Conservation (phyloP, 83 land plant genomes). For the Picea abies region DNA sequence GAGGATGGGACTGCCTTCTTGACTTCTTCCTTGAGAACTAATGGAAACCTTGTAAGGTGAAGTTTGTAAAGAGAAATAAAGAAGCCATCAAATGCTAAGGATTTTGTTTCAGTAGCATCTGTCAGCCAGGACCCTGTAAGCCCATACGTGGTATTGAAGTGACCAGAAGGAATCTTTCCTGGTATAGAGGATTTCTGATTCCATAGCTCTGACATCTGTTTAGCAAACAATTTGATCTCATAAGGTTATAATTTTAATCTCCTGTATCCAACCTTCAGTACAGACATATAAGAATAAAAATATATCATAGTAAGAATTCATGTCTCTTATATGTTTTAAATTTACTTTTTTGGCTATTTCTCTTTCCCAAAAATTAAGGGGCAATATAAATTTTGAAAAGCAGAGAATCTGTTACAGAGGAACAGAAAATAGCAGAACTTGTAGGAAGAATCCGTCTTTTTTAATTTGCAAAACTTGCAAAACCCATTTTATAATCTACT, state of each 20-base stretch:
- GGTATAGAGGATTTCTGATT: constrained; percentile 58
- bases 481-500: neutral
- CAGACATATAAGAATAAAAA: neutral
- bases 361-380: neutral
- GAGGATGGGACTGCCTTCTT: constrained; percentile 64
- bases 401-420: neutral
- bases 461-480: neutral
- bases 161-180: constrained; percentile 86
- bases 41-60: constrained; percentile 58
- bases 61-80: constrained; percentile 68
- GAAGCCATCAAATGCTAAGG: constrained; percentile 78
- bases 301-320: neutral
- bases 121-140: constrained; percentile 71
- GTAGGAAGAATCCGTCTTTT: neutral
- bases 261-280: neutral
- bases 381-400: neutral
- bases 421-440: neutral
- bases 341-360: neutral
- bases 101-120: constrained; percentile 74
- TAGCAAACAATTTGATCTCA: neutral
- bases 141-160: constrained; percentile 72
- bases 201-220: constrained; percentile 85
- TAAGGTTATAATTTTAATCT: neutral
- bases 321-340: neutral
- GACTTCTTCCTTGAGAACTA: constrained; percentile 60